Base-by-base conservation (phyloP, 2,329 filamentous ascomycete species). In the Tolypocladium paradoxum region DNA sequence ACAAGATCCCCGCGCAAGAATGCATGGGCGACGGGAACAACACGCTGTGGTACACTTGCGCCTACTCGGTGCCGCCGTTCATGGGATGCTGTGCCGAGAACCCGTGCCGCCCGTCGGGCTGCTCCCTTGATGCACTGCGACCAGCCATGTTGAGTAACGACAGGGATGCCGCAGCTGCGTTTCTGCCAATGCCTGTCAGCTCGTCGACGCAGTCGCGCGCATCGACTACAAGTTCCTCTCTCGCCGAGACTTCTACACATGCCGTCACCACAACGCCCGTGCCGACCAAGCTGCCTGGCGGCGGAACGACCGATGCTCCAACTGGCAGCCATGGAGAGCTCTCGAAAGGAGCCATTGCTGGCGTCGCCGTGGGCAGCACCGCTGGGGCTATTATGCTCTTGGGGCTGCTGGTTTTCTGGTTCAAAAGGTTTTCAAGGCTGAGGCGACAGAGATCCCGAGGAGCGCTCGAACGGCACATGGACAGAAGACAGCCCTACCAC, bases 41-140 rank as follows among this genome's bases (percentile, higher is more conserved):
- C 2, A 48, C 51, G 1, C 24, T 58, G 0, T 74, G 70, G 69
- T 71, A 67, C 49, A 62, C 64, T 0, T 74, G 72, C 51, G 36
- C 57, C 3, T 47, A 49, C 1, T 60, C 59, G 6, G 55, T 31
- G 0, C 63, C 65, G 20, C 63, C 70, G 0, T 74, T 72, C 36
- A 40, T 74, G 11, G 71, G 72, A 9, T 74, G 72, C 49, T 74
- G 72, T 33, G 38, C 54, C 0, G 51, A 57, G 47, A 56, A 66
- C 37, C 57, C 60, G 8, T 68, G 64, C 24, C 24, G n/a, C 3
- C 3, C 43, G 2, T 9, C 3, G 16, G 43, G 43, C 9, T 47
- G 43, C 18, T 20, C 43, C 2, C 27, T 18, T 4, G 31, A 47
- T 5, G 5, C 8, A 29, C 29, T 47, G 18, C 43, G 43, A 4